Evolutionary conservation across 768 basidiomycete species (phyloP), one percentile per base, ranked within the genome.

Genomic region (Podaxis mareebaensis): DNA sequence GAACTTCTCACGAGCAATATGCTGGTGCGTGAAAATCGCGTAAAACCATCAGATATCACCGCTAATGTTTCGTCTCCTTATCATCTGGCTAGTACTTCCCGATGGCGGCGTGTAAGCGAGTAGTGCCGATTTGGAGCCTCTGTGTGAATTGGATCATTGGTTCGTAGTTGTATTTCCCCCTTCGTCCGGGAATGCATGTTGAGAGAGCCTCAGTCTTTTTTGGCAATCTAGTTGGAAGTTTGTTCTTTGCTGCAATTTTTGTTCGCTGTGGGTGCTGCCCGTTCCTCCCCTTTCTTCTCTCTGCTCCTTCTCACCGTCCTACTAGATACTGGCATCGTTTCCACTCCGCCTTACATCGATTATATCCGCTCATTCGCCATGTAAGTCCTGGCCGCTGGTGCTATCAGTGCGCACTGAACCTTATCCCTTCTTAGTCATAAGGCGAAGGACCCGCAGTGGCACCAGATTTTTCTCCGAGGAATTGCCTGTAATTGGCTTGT

Each of bases 401-500:
- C 0, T 20, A 7, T 46, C 17, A 46, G 20, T 1, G 4, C 26
- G 60, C 57, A 60, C 38, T 64, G 44, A 39, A 26, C 44, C 24
- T 63, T 20, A 30, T 26, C 26, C 58, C 15, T 17, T 38, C 17
- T 54, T 33, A 90, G 89, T 52, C 71, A 82, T 42, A 91, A 90
- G 70, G 89, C 89, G 0, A 74, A 74, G 0, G 83, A 85, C 11
- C 90, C 90, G 1, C 73, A 79, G 36, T 91, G 89, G 89, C 79
- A 90, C 70, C 85, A 91, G 70, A 87, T 91, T 40, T 86, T 91
- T 74, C 73, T 91, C 20, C 78, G 89, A 15, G 90, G 89, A 0
- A 89, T 91, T 65, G 90, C 83, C 5, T 91, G 90, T 66, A 91
- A 91, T 67, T 91, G 88, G 89, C 78, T 91, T 1, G 90, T 91